Evolutionary conservation across 2,329 filamentous ascomycete genomes (phyloP), one percentile per base, ranked within the genome.

Genomic region (Cytospora chrysosperma): DNA sequence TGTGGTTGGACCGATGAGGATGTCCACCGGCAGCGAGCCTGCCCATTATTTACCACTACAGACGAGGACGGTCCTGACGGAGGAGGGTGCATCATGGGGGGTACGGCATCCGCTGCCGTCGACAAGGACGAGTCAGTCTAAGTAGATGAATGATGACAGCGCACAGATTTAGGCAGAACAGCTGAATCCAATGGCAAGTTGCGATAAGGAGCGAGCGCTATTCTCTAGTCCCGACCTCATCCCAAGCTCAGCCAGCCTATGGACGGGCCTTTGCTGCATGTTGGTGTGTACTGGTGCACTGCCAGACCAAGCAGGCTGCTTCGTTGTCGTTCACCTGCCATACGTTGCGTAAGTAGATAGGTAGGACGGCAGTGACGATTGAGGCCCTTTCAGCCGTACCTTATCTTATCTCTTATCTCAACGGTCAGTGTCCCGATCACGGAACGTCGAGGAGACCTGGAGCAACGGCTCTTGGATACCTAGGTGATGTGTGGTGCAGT

Each of bases 381-480:
- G 21, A 34, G 34, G 24, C 15, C 30, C 40, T 19, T 17, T 30
- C 27, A 17, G 32, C 62, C 34, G 50, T 57, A 40, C 32, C 62
- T 61, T 64, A 64, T 64, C 62, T 53, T 53, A 57, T 57, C 62
- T 53, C 51, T 61, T 61, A 61, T 64, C 58, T 62, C 8, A 19
- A 8, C 26, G 12, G 3, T 27, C 9, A 19, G 26, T 19, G 37
- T 47, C 43, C 54, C 49, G 54, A 37, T 40, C 53, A 10, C 53
- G 53, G 47, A 58, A 34, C n/a, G 53, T 37, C 19, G 26, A 54
- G 13, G 2, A 37, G 21, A 37, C 17, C n/a, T 3, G 49, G 21
- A 34, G 15, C 40, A 43, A 19, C 26, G 53, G 52, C 52, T n/a
- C n/a, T 56, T 49, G 53, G 24, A 43, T 13, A n/a, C n/a, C n/a